Base-by-base conservation (phyloP, 2,329 filamentous ascomycete genomes). In the Penicillium sp. region DNA sequence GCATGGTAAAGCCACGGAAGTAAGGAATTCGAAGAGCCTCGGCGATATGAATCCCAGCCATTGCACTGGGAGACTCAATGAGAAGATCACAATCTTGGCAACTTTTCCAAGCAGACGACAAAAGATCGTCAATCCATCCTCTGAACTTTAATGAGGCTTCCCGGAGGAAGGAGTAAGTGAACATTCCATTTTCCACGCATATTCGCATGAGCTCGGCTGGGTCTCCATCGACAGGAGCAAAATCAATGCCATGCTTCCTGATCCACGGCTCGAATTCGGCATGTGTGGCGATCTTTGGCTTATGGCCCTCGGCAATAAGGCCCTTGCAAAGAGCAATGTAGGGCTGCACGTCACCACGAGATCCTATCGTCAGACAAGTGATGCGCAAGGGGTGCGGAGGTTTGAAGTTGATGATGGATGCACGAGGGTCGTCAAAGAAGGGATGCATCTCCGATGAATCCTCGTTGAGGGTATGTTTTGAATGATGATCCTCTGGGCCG, bases 1-100 rank as follows among this genome's bases (percentile, higher is more conserved):
- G 94, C 94, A 99, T 99, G 16, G 91, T 95, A 69, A 99, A 99
- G 0, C 92, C 93, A 51, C 94, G 85, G 77, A 97, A 97, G 71
- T 99, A 99, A 0, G 94, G 94, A 42, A 99, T 95, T 13, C 84
- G 81, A 2, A 99, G 80, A 23, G 91, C 90, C 74, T 99, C 94
- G 1, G 94, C 94, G 60, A 99, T 95, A 70, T 99, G 94, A 49
- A 99, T 96, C 24, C 94, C 94, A 0, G 88, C 91, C 94, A 99
- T 99, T 13, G 94, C 91, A 52, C 90, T 95, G 0, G 94, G 94
- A 43, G 90, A 95, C 70, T 99, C 94, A 55, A 99, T 96, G 36
- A 99, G 79, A 29, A 99, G 76, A 69, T 99, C 93, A 1, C 88
- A 88, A 23, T 86, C 88, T 70, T 96, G 85, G 65, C 93, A 97